Base-by-base conservation (phyloP, 2,329 filamentous ascomycete species). In the Orbilia oligospora region DNA sequence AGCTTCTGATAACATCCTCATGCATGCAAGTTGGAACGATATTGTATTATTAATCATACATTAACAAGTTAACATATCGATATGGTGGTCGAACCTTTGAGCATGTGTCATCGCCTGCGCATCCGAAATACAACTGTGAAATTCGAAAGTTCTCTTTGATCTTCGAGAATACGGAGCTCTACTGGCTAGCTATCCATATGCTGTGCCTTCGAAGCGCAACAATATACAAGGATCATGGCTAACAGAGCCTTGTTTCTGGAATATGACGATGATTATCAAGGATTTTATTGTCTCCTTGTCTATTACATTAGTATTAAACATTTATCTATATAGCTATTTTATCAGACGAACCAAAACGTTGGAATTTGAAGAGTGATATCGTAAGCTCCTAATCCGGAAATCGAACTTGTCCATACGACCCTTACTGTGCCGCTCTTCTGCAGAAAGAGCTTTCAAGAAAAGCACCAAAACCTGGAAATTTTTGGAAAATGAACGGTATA, bases 371-470 rank as follows among this genome's bases (percentile, higher is more conserved):
- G 27, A 30, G 27, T 30, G 16, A n/a, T 18, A 46, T n/a, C 5
- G 36, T 46, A 46, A 16, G 41, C 16, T 61, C 36, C 20, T n/a
- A 61, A 44, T 44, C 55, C 33, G 55, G 36, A 61, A 44, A 44
- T 22, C 20, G 33, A 12, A 20, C 27, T 20, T 56, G 53, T 24
- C 20, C 55, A 61, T 61, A 61, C n/a, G 20, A 61, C 20, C 36
- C 6, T 6, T 61, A 36, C 56, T 61, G 56, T 61, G 56, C 56
- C 56, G 20, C 22, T 24, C 36, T 14, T 12, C 14, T 27, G 36
- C 56, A 44, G n/a, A 2, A 22, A 41, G 9, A 22, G 20, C 56
- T 16, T 61, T 20, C 14, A 14, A 3, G 3, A 33, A 27, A 36
- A 41, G n/a, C n/a, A n/a, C n/a, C n/a, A n/a, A n/a, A n/a, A n/a